Percentiles rank a stretch among this genome's conserved stretches.
Conservation (phyloP, 2,329 filamentous ascomycete species). For the Cordyceps pruinosa region DNA sequence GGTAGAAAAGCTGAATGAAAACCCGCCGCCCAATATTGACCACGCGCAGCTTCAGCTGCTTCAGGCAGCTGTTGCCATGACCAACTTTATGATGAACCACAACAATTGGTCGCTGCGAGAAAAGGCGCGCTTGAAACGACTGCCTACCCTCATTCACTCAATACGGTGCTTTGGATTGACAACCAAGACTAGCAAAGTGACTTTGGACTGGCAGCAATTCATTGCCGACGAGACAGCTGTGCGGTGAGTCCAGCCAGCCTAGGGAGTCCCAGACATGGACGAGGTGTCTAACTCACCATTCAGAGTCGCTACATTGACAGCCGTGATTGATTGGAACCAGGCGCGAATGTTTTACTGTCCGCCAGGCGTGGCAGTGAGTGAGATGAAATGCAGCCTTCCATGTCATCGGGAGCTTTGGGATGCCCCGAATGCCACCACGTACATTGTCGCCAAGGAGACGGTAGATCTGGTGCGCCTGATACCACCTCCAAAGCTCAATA, state of each 20-base stretch:
- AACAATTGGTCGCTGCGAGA: neutral
- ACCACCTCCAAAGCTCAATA: neutral
- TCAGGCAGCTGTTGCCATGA: neutral
- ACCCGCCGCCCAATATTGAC: neutral
- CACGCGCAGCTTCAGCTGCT: neutral
- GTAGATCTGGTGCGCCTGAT: neutral
- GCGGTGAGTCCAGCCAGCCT: neutral
- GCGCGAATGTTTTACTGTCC: neutral
- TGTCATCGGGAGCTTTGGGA: constrained; percentile 1
- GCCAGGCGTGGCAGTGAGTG: neutral
- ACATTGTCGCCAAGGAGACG: neutral
- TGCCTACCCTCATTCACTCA: neutral
- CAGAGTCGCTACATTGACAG: neutral
- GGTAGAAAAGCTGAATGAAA: neutral
- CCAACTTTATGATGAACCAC: constrained; percentile 3
- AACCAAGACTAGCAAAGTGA: too few species aligned
- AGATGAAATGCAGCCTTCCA: neutral
- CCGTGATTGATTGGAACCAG: neutral
- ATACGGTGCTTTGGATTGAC: neutral
- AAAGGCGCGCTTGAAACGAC: neutral
- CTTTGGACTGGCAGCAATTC: neutral
- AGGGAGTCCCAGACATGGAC: too few species aligned
- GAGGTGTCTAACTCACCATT: neutral
- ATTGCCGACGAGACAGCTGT: neutral
- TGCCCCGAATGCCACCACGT: neutral